Evolutionary conservation across 2,329 filamentous ascomycete genomes (phyloP).

Genomic region (Epichloe gansuensis): DNA sequence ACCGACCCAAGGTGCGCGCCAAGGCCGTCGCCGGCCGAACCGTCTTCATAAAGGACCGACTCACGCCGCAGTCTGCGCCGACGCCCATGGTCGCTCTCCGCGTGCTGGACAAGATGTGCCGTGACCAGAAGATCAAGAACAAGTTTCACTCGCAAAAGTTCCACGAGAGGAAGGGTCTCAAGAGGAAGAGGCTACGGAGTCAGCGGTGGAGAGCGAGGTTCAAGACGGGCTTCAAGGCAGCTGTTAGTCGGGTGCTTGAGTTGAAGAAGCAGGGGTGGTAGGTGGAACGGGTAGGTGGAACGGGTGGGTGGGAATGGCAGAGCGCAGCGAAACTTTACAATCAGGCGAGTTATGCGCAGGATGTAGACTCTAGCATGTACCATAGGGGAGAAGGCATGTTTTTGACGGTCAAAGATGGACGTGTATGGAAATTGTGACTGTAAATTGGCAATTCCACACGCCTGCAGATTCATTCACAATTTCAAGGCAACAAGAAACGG

Average conservation of each 20-base stretch:
- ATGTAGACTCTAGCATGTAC: background rate
- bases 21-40: slow-evolving; percentile 25
- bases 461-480: too few species aligned
- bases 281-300: too few species aligned
- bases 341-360: background rate
- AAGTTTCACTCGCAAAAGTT: slow-evolving; percentile 51
- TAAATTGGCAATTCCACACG: background rate
- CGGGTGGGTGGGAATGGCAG: background rate
- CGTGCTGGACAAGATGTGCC: slow-evolving; percentile 26
- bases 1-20: slow-evolving; percentile 18
- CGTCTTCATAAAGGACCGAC: slow-evolving; percentile 24
- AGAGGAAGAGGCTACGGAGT: slow-evolving; percentile 61
- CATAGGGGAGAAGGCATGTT: background rate
- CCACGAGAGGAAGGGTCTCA: slow-evolving; percentile 64
- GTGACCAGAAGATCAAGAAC: slow-evolving; percentile 42
- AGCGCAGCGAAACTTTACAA: background rate
- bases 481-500: background rate
- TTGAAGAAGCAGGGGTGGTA: slow-evolving; percentile 73
- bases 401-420: background rate
- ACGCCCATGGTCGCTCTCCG: slow-evolving; percentile 34
- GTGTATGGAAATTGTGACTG: background rate
- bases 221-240: slow-evolving; percentile 53
- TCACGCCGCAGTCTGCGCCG: slow-evolving; percentile 16
- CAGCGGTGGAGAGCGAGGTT: slow-evolving; percentile 60
- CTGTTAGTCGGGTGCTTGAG: slow-evolving; percentile 52